Evolutionary conservation across 345 rosid genomes (phyloP), one percentile per base, ranked within the genome.

Genomic region (Erysimum cheiranthoides): DNA sequence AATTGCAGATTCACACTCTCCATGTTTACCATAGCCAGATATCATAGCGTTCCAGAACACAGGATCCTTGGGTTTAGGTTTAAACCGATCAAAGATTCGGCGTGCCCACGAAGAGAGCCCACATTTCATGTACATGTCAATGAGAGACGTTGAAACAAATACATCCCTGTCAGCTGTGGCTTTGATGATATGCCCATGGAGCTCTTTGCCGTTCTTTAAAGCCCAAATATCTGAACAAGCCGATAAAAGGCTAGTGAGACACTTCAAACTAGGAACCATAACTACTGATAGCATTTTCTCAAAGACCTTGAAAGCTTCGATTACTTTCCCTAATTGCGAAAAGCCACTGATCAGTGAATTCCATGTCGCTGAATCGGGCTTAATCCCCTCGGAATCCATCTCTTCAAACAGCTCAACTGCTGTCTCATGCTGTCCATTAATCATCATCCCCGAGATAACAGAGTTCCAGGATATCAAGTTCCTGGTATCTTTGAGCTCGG

Each of bases 1-100:
- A 31, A 87, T 53, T 25, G 85, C 91, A 32, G 82, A 67, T 45
- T 81, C 79, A 76, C 76, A 64, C 46, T 87, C 85, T 52, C 94
- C 91, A 78, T 89, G 83, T 79, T 77, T 85, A 68, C 90, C 91
- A 76, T 87, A 89, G 8, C 94, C 94, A n/a, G 82, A 89, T 67
- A 87, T 83, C 85, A 87, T 78, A n/a, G 83, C 91, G 64, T 89
- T 89, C 94, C 94, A 87, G 75, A 85, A 84, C 57, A 88, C 86
- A 1, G 89, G 91, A 75, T 86, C 91, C 59, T 76, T 67, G 17
- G 90, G 85, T 72, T 84, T 89, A 10, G 79, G 61, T 59, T 71
- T 77, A 67, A 87, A 84, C 50, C 71, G 66, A 62, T 83, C 74
- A 61, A 87, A 86, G 65, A 83, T 57, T 32, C 62, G 80, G 2